Evolutionary conservation across 306 rosid genomes (phyloP).

Genomic region (Begonia peltatifolia): DNA sequence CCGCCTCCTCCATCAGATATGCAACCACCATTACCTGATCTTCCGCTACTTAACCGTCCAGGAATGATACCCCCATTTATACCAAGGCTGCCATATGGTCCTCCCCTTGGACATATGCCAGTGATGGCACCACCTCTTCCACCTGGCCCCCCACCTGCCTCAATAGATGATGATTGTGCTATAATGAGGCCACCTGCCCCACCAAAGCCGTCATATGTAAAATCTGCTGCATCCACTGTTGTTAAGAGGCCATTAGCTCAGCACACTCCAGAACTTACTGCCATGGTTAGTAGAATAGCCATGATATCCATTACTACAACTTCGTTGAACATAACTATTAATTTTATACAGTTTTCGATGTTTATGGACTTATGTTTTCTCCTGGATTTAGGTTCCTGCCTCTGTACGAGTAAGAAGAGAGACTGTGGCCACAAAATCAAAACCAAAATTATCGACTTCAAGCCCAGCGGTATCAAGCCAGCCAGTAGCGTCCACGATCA

Average conservation of each 20-base stretch:
- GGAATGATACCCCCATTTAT: constrained; percentile 82
- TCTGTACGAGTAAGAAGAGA: constrained; percentile 96
- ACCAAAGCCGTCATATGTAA: constrained; percentile 85
- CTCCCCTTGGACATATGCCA: constrained; percentile 94
- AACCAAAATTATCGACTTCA: constrained; percentile 40
- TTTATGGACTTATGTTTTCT: constrained; percentile 1
- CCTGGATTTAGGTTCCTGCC: constrained; percentile 61
- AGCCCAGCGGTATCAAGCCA: constrained; percentile 22
- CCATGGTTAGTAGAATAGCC: constrained; percentile 48
- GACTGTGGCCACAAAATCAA: constrained; percentile 38
- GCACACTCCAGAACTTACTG: constrained; percentile 97
- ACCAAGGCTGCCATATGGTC: constrained; percentile 87
- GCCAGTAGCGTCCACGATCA: constrained; percentile 25
- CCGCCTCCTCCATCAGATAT: constrained; percentile 91
- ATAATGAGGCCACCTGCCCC: constrained; percentile 28
- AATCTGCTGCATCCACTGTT: constrained; percentile 96
- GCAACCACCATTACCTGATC: constrained; percentile 52
- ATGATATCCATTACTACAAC: too few species aligned
- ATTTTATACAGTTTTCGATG: background rate
- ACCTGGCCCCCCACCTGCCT: constrained; percentile 94
- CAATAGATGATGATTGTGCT: constrained; percentile 49
- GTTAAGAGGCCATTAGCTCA: constrained; percentile 95
- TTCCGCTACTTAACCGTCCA: constrained; percentile 60
- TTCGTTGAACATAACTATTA: too few species aligned
- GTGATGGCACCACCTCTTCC: constrained; percentile 99